phyloP scores from a whole-genome alignment of 1,139 yeast genomes.

The Candida pseudoviswanathii region DNA sequence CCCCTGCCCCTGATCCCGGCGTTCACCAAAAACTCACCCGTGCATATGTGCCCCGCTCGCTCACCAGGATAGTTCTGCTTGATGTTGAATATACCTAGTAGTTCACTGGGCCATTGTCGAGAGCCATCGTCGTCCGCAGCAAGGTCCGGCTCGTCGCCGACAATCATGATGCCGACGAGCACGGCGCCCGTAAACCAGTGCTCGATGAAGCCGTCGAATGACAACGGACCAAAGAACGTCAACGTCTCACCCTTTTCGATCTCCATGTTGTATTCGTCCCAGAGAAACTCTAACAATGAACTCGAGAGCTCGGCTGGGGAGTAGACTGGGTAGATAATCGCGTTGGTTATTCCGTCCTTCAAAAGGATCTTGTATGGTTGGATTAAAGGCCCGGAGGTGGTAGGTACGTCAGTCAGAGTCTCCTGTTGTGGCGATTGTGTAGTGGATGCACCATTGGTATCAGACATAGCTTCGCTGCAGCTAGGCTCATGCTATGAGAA shows the following conservation, averaged over 20 bases:
- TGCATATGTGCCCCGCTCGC: conserved; percentile 88
- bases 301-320: conserved; percentile 67
- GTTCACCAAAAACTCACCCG: conserved; percentile 85
- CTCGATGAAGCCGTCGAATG: conserved; percentile 69
- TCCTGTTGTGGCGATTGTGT: too few species aligned
- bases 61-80: conserved; percentile 93
- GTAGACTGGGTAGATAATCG: conserved; percentile 86
- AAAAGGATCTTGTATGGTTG: conserved; percentile 66
- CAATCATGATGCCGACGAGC: conserved; percentile 83
- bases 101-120: conserved; percentile 86
- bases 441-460: too few species aligned
- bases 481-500: too few species aligned
- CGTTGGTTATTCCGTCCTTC: conserved; percentile 88
- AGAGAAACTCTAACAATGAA: conserved; percentile 74
- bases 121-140: conserved; percentile 21
- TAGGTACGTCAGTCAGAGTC: conserved; percentile 20
- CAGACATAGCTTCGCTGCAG: neutral
- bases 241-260: conserved; percentile 86
- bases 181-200: conserved; percentile 83
- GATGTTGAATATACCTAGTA: conserved; percentile 80
- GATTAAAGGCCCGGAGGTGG: conserved; percentile 25
- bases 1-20: conserved; percentile 95
- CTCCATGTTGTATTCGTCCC: conserved; percentile 94
- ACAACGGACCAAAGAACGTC: conserved; percentile 79
- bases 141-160: conserved; percentile 61